Evolutionary conservation across 495 filamentous ascomycete genomes (phyloP).

Genomic region (Neurospora sp.): DNA sequence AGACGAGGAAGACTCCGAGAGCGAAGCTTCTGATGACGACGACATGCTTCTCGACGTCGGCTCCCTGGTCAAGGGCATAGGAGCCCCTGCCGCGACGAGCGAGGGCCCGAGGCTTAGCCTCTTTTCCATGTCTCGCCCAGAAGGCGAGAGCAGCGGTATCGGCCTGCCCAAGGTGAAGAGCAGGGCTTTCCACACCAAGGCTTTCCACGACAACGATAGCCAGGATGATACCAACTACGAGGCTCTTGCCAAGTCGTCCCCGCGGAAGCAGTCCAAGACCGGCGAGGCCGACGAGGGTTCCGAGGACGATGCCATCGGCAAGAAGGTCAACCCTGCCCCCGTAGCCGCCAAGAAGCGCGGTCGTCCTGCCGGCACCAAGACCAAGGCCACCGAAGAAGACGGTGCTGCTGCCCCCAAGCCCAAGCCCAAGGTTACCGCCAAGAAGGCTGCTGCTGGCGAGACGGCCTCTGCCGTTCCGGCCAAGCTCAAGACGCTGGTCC

Average conservation of each 20-base stretch:
- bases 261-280: conserved; percentile 42
- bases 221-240: conserved; percentile 81
- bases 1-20: conserved; percentile 33
- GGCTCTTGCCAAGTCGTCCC: conserved; percentile 54
- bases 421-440: conserved; percentile 17
- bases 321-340: conserved; percentile 31
- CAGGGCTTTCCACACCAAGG: conserved; percentile 35
- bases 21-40: conserved; percentile 33
- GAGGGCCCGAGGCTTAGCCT: conserved; percentile 49
- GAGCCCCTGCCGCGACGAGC: conserved; percentile 33
- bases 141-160: conserved; percentile 21
- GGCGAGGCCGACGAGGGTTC: conserved; percentile 52
- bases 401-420: conserved; percentile 21
- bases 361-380: conserved; percentile 39
- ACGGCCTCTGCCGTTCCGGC: conserved; percentile 2
- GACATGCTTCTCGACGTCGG: conserved; percentile 76
- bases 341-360: conserved; percentile 44
- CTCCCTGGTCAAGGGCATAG: conserved; percentile 84
- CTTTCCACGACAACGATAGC: conserved; percentile 44
- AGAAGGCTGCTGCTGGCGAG: conserved; percentile 20
- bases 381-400: conserved; percentile 27
- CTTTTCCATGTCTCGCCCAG: conserved; percentile 64
- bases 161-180: conserved; percentile 39
- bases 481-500: conserved; percentile 32
- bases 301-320: conserved; percentile 44